Evolutionary conservation across 2,329 filamentous ascomycete genomes (phyloP).

Genomic region (Graphilbum fragrans): DNA sequence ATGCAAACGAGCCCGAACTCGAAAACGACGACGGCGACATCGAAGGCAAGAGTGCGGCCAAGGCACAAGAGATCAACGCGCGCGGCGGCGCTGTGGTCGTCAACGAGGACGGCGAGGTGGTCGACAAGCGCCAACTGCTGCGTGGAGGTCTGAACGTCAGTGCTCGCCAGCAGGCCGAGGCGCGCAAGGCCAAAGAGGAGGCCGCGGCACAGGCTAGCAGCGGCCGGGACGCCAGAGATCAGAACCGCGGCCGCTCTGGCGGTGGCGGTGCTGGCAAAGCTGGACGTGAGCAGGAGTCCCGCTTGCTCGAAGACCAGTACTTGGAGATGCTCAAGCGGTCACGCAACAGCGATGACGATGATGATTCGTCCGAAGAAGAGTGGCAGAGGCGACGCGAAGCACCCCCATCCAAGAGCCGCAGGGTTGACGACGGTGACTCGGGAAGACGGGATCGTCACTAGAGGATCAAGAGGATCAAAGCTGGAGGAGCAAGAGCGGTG

Average conservation of each 20-base stretch:
- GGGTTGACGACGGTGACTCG: conserved; percentile 64
- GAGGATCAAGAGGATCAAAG: no score
- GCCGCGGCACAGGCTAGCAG: background rate
- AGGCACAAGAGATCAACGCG: conserved; percentile 55
- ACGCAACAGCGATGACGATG: conserved; percentile 22
- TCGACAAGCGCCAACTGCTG: conserved; percentile 73
- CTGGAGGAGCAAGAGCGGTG: no score
- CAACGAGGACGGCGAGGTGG: conserved; percentile 74
- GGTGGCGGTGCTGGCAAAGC: conserved; percentile 29
- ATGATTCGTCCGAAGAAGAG: conserved; percentile 37
- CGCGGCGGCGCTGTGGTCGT: conserved; percentile 50
- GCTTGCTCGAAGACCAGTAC: conserved; percentile 69
- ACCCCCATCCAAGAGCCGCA: conserved; percentile 61
- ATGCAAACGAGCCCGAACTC: no score
- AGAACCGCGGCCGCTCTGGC: conserved; percentile 29
- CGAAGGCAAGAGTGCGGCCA: conserved; percentile 46
- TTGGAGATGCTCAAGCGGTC: conserved; percentile 61
- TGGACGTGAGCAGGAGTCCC: conserved; percentile 62
- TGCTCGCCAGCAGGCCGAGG: conserved; percentile 44
- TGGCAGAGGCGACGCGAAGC: conserved; percentile 49
- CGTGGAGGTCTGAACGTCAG: conserved; percentile 63
- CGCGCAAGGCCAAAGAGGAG: conserved; percentile 11
- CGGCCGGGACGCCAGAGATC: conserved; percentile 14
- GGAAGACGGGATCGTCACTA: conserved; percentile 69
- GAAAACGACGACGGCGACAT: conserved; percentile 24